Base-by-base conservation (phyloP, 805 yeast species). In the Pichia cabralensis region DNA sequence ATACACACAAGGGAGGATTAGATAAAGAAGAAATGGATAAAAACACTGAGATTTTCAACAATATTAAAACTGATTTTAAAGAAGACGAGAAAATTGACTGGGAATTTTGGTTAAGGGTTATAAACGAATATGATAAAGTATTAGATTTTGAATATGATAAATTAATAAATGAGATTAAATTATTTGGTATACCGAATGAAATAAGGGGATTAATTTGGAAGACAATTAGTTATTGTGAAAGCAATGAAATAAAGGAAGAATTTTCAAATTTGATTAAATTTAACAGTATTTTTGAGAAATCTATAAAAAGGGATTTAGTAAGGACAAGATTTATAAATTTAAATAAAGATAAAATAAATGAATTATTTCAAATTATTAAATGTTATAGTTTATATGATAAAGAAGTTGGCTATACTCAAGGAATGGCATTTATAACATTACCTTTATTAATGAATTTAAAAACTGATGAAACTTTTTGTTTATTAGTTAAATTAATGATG, bases 401-500 rank as follows among this genome's bases (percentile, higher is more conserved):
- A 1, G 96, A 88, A 33, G 96, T 92, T 33, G 98, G 98, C 0
- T 92, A 92, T 51, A 92, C 96, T 2, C 98, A 92, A 58, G 97
- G 98, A 7, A 86, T 92, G 96, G 94, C 94, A 2, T 92, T 92
- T 50, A 74, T 92, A 28, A 73, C 83, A 0, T 85, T 85, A 6
- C 96, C 98, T 3, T 58, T 92, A 31, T 62, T 86, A 29, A 65
- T 88, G 62, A 83, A 83, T 46, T 71, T 85, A 76, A 68, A 62
- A 25, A 95, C 88, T 44, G 67, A 79, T 30, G 96, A 89, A 53
- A 76, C 95, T 4, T 89, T 89, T 58, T 76, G 92, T 40, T 55
- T 88, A 46, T 63, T 89, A 29, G 83, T 79, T 12, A 76, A 75
- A 30, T 64, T 92, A 41, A 88, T 92, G 96, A 76, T 80, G 46